A percentile compares a stretch with the other conserved stretches of the same genome.
phyloP scores from a whole-genome alignment of 768 basidiomycete genomes.

The Tylopilus plumbeoviolaceoides region DNA sequence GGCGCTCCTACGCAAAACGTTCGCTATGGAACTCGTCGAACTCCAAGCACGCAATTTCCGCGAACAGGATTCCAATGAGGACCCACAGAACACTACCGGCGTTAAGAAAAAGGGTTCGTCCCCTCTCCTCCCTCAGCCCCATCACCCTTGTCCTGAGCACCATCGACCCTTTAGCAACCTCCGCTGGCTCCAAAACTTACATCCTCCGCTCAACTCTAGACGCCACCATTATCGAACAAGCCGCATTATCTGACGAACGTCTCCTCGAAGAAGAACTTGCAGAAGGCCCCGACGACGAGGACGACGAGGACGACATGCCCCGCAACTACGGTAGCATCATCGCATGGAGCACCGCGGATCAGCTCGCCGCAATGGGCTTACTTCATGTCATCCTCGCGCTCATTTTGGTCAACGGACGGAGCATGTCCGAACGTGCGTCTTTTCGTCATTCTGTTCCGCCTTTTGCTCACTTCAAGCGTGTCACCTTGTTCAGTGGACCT shows the following conservation, averaged over 20 bases:
- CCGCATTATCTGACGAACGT: slow-evolving; percentile 46
- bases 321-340: slow-evolving; percentile 65
- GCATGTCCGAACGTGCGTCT: slow-evolving; percentile 63
- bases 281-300: slow-evolving; percentile 42
- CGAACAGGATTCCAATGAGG: slow-evolving; percentile 36
- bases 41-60: slow-evolving; percentile 56
- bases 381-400: slow-evolving; percentile 79
- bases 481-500: slow-evolving; percentile 56
- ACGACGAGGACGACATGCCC: slow-evolving; percentile 46
- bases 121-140: not conserved
- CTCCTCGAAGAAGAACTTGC: slow-evolving; percentile 46
- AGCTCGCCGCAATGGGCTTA: slow-evolving; percentile 67
- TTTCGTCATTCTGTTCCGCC: not conserved
- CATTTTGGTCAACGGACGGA: slow-evolving; percentile 76
- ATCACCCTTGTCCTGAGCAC: not conserved
- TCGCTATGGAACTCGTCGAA: slow-evolving; percentile 85
- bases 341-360: slow-evolving; percentile 65
- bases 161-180: slow-evolving; percentile 31
- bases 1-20: slow-evolving; percentile 52
- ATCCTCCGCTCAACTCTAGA: slow-evolving; percentile 77
- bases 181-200: slow-evolving; percentile 70
- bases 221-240: slow-evolving; percentile 54
- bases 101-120: slow-evolving; percentile 63
- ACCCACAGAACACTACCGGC: slow-evolving; percentile 48
- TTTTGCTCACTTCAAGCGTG: not conserved